Evolutionary conservation across 768 basidiomycete genomes (phyloP).

Genomic region (Leucosporidium yakuticum): DNA sequence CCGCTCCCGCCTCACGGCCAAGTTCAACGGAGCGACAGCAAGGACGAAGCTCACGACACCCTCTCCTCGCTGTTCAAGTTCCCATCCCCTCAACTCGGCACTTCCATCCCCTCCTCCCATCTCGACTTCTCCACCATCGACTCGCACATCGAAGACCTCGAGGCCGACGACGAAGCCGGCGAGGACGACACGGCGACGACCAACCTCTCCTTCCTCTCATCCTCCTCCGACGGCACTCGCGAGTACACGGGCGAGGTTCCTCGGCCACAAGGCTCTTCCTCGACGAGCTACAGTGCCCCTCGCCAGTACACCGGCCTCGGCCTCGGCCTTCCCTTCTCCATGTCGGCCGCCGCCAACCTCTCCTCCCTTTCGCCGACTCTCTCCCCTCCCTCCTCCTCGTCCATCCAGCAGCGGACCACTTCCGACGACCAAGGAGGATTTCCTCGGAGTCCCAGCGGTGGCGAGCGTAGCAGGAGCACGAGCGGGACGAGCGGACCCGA

Average conservation of each 20-base stretch:
- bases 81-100: slow-evolving; percentile 14
- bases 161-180: not conserved
- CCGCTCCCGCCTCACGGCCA: too few relatives aligned
- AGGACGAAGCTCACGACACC: slow-evolving; percentile 15
- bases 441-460: not conserved
- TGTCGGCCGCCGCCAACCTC: slow-evolving; percentile 26
- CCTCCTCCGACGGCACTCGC: not conserved
- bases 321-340: slow-evolving; percentile 35
- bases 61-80: slow-evolving; percentile 12
- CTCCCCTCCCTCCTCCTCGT: slow-evolving; percentile 4
- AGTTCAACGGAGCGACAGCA: not conserved
- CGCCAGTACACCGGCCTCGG: slow-evolving; percentile 29
- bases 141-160: not conserved
- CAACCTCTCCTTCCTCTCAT: not conserved
- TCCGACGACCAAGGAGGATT: not conserved
- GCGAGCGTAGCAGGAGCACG: not conserved
- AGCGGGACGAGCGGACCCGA: slow-evolving; percentile 1
- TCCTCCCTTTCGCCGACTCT: slow-evolving; percentile 14
- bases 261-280: not conserved
- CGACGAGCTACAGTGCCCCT: not conserved
- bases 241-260: not conserved
- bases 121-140: not conserved
- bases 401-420: slow-evolving; percentile 13
- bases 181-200: slow-evolving; percentile 9
- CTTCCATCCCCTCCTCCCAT: too few relatives aligned